These are phyloP conservation scores for Alternaria sp. DNA, from an alignment of 2,329 filamentous ascomycete genomes.

Conservation along the genomic window DNA sequence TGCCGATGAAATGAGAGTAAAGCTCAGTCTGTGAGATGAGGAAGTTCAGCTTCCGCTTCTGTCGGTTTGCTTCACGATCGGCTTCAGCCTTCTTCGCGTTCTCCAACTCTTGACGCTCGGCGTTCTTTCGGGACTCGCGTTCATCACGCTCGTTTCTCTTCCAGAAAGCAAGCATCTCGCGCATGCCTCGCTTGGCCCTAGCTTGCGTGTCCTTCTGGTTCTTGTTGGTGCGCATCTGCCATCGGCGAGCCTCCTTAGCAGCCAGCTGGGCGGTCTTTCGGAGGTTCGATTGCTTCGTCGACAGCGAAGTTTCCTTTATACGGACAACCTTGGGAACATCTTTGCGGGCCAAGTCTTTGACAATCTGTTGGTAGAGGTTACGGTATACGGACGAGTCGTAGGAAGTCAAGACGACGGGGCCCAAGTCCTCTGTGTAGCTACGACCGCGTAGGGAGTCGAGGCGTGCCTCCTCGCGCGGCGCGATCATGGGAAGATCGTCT, in stretches of 20 bases:
- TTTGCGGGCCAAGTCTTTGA: constrained; percentile 91
- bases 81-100: constrained; percentile 97
- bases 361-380: constrained; percentile 97
- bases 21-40: constrained; percentile 98
- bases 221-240: constrained; percentile 98
- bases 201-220: constrained; percentile 97
- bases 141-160: constrained; percentile 98
- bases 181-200: constrained; percentile 95
- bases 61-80: constrained; percentile 93
- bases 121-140: constrained; percentile 89
- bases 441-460: constrained; percentile 54
- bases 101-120: constrained; percentile 94
- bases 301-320: constrained; percentile 83
- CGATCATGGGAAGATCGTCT: constrained; percentile 71
- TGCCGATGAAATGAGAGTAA: constrained; percentile 99
- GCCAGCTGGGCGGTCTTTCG: constrained; percentile 97
- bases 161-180: constrained; percentile 99
- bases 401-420: constrained; percentile 54
- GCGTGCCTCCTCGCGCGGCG: constrained; percentile 66
- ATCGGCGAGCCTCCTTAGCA: constrained; percentile 95
- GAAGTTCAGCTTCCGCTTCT: constrained; percentile 99
- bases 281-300: constrained; percentile 90
- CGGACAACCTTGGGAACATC: constrained; percentile 93
- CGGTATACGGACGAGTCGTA: constrained; percentile 93
- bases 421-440: constrained; percentile 60